Conservation (phyloP, 2,329 filamentous ascomycete species). For the Xylaria sp. region DNA sequence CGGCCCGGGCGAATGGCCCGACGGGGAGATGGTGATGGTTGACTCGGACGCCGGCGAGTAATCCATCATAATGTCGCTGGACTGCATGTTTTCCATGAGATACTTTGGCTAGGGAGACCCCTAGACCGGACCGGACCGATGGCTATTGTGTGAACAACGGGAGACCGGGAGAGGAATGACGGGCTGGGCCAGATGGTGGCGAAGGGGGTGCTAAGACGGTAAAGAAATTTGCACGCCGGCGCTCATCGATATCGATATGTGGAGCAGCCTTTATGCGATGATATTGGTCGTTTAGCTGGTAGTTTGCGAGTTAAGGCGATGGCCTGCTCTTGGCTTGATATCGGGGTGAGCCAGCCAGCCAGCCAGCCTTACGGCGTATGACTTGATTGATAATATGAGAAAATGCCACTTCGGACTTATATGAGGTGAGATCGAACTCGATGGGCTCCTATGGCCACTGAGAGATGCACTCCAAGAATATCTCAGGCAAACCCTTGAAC, state of each 20-base stretch:
- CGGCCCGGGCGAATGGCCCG: slow-evolving; percentile 23
- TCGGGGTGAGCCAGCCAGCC: too few species aligned
- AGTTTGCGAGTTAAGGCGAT: too few species aligned
- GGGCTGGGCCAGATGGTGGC: too few species aligned
- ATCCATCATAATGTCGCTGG: slow-evolving; percentile 12
- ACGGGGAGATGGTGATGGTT: slow-evolving; percentile 22
- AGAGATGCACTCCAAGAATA: neutral
- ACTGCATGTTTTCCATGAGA: slow-evolving; percentile 12
- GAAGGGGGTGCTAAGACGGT: too few species aligned
- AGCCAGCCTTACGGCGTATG: too few species aligned
- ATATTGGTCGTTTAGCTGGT: too few species aligned
- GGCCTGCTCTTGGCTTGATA: too few species aligned
- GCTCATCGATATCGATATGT: too few species aligned
- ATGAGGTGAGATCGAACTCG: neutral
- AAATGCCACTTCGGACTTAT: neutral
- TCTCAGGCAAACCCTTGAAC: neutral
- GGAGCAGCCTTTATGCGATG: too few species aligned
- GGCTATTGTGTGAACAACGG: neutral
- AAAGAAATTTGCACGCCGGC: too few species aligned
- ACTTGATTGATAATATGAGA: neutral
- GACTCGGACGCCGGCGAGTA: slow-evolving; percentile 26
- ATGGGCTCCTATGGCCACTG: neutral
- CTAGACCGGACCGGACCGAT: neutral
- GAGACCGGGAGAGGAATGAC: too few species aligned
- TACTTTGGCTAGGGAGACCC: neutral